phyloP scores from a whole-genome alignment of 768 basidiomycete genomes.

The Coprinopsis marcescibilis region DNA sequence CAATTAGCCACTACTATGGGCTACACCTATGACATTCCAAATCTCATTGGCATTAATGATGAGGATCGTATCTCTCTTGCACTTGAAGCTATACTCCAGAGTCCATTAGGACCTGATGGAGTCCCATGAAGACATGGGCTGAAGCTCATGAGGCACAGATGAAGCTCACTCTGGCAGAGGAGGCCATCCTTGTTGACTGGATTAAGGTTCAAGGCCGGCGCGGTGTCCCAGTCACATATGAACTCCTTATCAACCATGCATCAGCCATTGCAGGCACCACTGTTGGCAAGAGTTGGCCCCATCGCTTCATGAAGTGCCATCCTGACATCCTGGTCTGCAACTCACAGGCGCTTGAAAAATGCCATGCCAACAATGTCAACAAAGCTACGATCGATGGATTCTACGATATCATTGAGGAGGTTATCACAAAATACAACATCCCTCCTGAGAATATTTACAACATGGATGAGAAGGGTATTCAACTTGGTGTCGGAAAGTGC shows the following conservation, averaged over 20 bases:
- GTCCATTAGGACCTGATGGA: too few relatives aligned
- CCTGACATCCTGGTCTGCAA: too few relatives aligned
- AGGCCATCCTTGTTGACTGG: not conserved
- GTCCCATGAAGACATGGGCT: not conserved
- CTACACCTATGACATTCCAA: too few relatives aligned
- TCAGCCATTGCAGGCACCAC: too few relatives aligned
- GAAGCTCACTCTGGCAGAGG: not conserved
- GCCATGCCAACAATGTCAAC: too few relatives aligned
- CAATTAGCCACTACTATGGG: too few relatives aligned
- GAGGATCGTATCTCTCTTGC: too few relatives aligned
- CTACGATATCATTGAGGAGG: not conserved
- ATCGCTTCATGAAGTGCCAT: too few relatives aligned
- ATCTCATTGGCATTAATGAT: too few relatives aligned
- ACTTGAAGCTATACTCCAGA: too few relatives aligned
- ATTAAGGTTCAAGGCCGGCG: not conserved
- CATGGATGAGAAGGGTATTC: constrained; percentile 10
- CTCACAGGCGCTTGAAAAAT: too few relatives aligned
- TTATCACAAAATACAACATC: constrained; percentile 3
- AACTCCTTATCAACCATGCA: constrained; percentile 1
- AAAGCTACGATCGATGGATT: not conserved
- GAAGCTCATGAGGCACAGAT: not conserved
- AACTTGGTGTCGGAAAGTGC: constrained; percentile 6
- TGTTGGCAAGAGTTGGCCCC: too few relatives aligned
- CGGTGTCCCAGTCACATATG: not conserved
- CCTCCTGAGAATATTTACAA: constrained; percentile 9